Base-by-base conservation (phyloP, 768 basidiomycete genomes). In the Boletales sp. region DNA sequence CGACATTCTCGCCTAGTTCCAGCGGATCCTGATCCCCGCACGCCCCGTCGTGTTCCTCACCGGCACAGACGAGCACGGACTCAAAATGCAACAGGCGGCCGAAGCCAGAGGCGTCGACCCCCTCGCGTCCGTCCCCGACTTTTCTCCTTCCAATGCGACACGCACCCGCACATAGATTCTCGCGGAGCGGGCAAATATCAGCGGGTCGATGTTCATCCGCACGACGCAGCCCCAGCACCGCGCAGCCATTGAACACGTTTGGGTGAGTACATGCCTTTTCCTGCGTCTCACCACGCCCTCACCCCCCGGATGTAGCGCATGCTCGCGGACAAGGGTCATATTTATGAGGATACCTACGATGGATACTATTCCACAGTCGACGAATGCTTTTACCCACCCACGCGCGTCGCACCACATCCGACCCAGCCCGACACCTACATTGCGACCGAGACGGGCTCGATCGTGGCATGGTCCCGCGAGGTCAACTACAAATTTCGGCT, bases 291-390 rank as follows among this genome's bases (percentile, higher is more conserved):
- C 7, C n/a, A 13, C 10, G 30, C 31, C 12, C 37, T 55, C 42
- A 57, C 25, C 18, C 25, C 10, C 47, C 11, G 30, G 7, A 25
- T 30, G n/a, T 48, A 85, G 84, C 72, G 73, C 19, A 63, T 70
- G 40, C 76, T 94, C 5, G 70, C 76, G 33, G 72, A 71, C 7
- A 73, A 77, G 55, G 88, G 84, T 1, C 77, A 82, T 56, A 87
- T 95, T 42, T 94, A 93, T 70, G 92, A 92, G 62, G 86, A 84
- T 34, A 74, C 75, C 2, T 93, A 96, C 68, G 74, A 79, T 12
- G 93, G 93, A 38, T 94, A 91, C 86, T 95, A 96, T 63, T 90
- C 90, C 44, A 76, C 94, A 37, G 88, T 90, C 3, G 94, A 96
- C 68, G 93, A 95, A 69, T 88, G 84, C 48, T 96, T 94, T 70